Evolutionary conservation across 345 rosid species (phyloP), one percentile per base, ranked within the genome.

Genomic region (Euphorbia lathyris): DNA sequence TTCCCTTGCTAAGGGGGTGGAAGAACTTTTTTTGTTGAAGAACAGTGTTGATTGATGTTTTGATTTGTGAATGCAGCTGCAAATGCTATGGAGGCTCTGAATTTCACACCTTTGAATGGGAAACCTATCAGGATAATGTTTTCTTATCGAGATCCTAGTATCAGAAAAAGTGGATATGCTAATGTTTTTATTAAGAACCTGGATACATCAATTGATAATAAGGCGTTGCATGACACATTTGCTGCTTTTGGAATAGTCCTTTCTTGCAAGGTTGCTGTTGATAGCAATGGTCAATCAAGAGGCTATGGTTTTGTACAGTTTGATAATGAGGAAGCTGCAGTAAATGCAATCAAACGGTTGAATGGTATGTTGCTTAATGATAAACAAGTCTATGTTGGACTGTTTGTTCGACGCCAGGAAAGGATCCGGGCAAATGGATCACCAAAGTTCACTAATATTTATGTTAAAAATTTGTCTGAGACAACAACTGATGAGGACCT

Each of bases 181-280:
- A 90, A 90, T 22, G 80, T 90, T n/a, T 90, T 86, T 58, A 85
- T 90, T 78, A 90, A 90, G 83, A 90, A 90, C 75, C 82, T 90
- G n/a, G 89, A 86, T 40, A 14, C 73, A 3, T 58, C 85, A 0
- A 76, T 90, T 11, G 90, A 87, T 69, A 83, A 84, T 84, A 90
- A 84, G 69, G 81, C 86, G 0, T 63, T 89, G 74, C 72, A 62
- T 7, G 90, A 87, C 1, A 90, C 86, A 0, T 90, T 90, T 69
- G 76, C 80, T 58, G 57, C 43, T 65, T 87, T 90, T 29, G 96
- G 96, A 59, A 76, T 53, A 0, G 82, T 90, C 0, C 86, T 87
- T 58, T 90, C 92, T 27, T 86, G 96, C 75, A 90, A 90, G 74
- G 86, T 87, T 4, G 96, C 86, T 1, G 36, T 76, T 56, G 90